Evolutionary conservation across 805 yeast species (phyloP).

Genomic region (Saccharomycopsis fermentans): DNA sequence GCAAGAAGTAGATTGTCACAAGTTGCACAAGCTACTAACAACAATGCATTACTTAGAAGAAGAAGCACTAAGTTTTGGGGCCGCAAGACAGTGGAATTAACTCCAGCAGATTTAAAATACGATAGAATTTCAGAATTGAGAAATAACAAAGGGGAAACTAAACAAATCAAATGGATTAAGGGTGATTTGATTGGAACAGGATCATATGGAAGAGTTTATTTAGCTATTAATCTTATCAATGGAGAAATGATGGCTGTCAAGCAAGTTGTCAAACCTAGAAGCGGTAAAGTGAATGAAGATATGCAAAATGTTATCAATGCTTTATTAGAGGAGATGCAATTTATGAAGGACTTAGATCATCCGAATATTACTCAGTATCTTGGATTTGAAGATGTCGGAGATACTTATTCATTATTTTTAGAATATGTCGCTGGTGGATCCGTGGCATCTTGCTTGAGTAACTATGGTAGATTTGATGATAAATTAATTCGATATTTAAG

Average conservation of each 20-base stretch:
- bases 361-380: conserved; percentile 89
- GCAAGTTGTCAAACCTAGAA: conserved; percentile 65
- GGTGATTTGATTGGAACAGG: conserved; percentile 97
- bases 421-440: conserved; percentile 99
- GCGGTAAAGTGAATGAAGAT: conserved; percentile 33
- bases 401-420: conserved; percentile 73
- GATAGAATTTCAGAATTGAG: conserved; percentile 59
- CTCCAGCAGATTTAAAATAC: conserved; percentile 52
- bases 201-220: conserved; percentile 86
- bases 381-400: conserved; percentile 74
- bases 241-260: conserved; percentile 99
- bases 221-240: conserved; percentile 88
- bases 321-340: conserved; percentile 80
- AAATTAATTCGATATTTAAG: conserved; percentile 61
- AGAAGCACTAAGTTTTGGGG: conserved; percentile 98
- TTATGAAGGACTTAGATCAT: conserved; percentile 90
- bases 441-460: conserved; percentile 73
- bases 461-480: conserved; percentile 81
- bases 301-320: conserved; percentile 65
- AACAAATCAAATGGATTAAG: conserved; percentile 93
- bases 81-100: conserved; percentile 81
- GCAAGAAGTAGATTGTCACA: conserved; percentile 36
- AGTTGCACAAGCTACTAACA: conserved; percentile 15
- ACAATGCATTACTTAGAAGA: conserved; percentile 43
- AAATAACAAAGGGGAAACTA: conserved; percentile 56